A percentile compares a stretch with the other conserved stretches of the same genome.
Evolutionary conservation across 768 basidiomycete genomes (phyloP).

Genomic region (Gelatoporia subvermispora): DNA sequence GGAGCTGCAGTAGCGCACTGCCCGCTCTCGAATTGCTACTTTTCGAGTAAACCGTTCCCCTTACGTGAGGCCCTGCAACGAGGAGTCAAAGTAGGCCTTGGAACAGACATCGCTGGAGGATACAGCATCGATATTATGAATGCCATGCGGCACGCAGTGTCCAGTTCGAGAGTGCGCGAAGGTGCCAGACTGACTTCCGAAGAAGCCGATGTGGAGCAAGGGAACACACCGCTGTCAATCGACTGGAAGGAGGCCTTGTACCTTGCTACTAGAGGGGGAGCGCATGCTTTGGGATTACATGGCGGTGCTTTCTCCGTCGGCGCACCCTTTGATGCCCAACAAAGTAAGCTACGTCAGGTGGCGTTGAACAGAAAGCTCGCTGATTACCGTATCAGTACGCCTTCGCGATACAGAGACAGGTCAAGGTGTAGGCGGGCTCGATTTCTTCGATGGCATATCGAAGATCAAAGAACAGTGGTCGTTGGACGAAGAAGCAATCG

Average conservation of each 20-base stretch:
- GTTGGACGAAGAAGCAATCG: constrained; percentile 52
- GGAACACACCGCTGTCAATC: constrained; percentile 38
- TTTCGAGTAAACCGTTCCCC: constrained; percentile 66
- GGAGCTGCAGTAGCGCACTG: constrained; percentile 79
- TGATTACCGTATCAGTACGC: not conserved
- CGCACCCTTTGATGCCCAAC: constrained; percentile 69
- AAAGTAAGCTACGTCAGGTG: constrained; percentile 44
- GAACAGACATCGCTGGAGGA: constrained; percentile 84
- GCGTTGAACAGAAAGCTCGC: not conserved
- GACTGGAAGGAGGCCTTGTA: constrained; percentile 82
- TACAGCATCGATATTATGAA: constrained; percentile 76
- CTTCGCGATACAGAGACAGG: constrained; percentile 11
- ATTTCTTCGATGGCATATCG: constrained; percentile 52
- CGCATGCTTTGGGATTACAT: constrained; percentile 58
- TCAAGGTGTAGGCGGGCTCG: constrained; percentile 56
- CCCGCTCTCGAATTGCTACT: constrained; percentile 86
- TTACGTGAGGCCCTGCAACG: constrained; percentile 64
- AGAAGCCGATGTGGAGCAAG: constrained; percentile 1
- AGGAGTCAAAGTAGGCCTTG: constrained; percentile 71
- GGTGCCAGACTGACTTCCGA: constrained; percentile 30
- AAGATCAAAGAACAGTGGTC: constrained; percentile 6
- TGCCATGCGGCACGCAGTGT: constrained; percentile 76
- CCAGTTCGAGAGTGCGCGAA: constrained; percentile 65
- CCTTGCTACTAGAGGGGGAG: constrained; percentile 79
- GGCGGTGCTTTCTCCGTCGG: constrained; percentile 56